Base-by-base conservation (phyloP, 2,329 filamentous ascomycete species). In the Botryotinia globosa region DNA sequence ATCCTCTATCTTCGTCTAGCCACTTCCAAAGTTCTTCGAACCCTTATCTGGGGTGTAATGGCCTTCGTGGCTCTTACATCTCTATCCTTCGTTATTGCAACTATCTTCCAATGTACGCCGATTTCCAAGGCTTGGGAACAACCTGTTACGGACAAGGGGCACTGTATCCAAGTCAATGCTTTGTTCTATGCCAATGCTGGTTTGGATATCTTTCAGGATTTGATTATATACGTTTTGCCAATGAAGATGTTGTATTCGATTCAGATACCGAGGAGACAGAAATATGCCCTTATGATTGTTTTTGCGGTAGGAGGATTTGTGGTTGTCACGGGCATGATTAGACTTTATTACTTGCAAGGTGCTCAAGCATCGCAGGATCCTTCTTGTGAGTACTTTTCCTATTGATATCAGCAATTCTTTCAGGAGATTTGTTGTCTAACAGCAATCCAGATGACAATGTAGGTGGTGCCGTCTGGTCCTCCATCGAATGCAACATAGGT, bases 271-370 rank as follows among this genome's bases (percentile, higher is more conserved):
- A 44, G 29, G 56, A 67, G 56, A n/a, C 63, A 72, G 42, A 62
- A 62, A 42, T 67, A 61, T 37, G 70, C 63, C 4, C 39, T 72
- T 3, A 68, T 68, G 51, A 7, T 48, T 25, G 72, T 67, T 51
- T 73, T 73, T 58, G 61, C 54, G 34, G 62, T 69, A 22, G 71
- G 71, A 20, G 64, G 51, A 8, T 66, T 69, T 56, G 70, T 72
- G 16, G 63, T 68, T 37, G 54, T 68, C 8, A 67, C 63, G 20
- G 64, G 63, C 18, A 56, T 44, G 45, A 59, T 61, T 4, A 51
- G 64, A 69, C 37, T 71, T 42, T 71, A 66, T 42, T 71, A 66
- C n/a, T 45, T 66, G n/a, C 61, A 58, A 29, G 69, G 69, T 9
- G 69, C 69, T 37, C 69, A 71, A 39, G 20, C 59, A 20, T 71